Percentiles rank a stretch among this genome's conserved stretches.
Conservation (phyloP, 2,329 filamentous ascomycete species). For the Metarhizium brunneum region DNA sequence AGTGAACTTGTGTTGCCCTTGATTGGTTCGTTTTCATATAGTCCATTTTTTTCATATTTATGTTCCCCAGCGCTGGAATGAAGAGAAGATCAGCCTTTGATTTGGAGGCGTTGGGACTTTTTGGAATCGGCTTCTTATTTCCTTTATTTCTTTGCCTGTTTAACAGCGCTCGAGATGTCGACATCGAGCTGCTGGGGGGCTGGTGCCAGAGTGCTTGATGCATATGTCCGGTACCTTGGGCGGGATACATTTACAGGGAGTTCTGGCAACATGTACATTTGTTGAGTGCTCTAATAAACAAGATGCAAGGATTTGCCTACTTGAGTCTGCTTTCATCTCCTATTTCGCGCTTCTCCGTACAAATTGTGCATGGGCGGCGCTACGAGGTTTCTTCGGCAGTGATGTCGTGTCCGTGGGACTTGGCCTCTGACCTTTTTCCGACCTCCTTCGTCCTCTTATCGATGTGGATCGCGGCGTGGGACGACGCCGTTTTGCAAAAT, state of each 20-base stretch:
- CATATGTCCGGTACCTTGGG: neutral
- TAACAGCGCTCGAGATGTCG: neutral
- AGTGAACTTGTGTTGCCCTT: neutral
- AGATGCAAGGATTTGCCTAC: neutral
- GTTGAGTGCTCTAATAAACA: neutral
- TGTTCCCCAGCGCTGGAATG: neutral
- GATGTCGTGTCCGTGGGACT: no score
- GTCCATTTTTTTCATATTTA: slow-evolving; percentile 10
- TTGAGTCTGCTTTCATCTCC: no score
- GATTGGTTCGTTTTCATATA: slow-evolving; percentile 3
- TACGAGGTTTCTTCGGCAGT: no score
- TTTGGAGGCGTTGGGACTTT: neutral
- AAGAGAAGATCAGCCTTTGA: neutral
- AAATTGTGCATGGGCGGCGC: no score
- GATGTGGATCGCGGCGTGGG: no score
- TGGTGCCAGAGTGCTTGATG: neutral
- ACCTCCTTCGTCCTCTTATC: no score
- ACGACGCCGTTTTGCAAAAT: no score
- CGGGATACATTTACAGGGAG: neutral
- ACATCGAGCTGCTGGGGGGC: neutral
- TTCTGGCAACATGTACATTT: neutral
- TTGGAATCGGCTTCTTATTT: neutral
- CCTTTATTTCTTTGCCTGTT: neutral
- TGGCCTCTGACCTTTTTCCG: no score
- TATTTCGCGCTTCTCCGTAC: no score